Percentiles rank a stretch among this genome's conserved stretches.
Evolutionary conservation across 1,139 yeast genomes (phyloP).

Genomic region (Blastobotrys serpentis): DNA sequence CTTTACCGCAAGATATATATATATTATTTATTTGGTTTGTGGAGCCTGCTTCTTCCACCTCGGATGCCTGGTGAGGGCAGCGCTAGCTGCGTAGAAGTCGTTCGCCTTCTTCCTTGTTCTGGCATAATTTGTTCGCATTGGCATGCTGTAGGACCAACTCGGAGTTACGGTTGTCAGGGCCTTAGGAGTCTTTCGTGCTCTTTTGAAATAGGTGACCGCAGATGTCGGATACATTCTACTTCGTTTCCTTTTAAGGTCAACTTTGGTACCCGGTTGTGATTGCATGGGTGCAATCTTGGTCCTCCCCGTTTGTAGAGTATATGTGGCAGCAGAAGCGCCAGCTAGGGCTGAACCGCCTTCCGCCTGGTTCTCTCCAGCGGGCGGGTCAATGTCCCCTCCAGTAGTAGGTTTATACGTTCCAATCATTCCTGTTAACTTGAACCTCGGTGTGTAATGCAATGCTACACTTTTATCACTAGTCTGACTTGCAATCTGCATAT

Average conservation of each 20-base stretch:
- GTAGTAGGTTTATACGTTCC: conserved; percentile 51
- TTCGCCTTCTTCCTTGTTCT: conserved; percentile 31
- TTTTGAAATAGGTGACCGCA: conserved; percentile 57
- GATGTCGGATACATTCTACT: conserved; percentile 50
- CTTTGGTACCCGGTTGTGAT: conserved; percentile 68
- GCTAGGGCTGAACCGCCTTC: conserved; percentile 33
- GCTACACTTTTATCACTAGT: conserved; percentile 46
- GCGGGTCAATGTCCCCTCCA: conserved; percentile 45
- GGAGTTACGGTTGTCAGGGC: conserved; percentile 69
- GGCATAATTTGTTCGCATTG: conserved; percentile 66
- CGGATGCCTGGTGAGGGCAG: conserved; percentile 12
- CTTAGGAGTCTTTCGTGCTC: conserved; percentile 41
- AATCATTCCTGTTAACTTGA: conserved; percentile 64
- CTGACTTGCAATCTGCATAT: conserved; percentile 61
- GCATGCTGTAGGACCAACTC: conserved; percentile 73
- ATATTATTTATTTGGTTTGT: too few relatives aligned
- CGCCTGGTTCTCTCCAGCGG: conserved; percentile 36
- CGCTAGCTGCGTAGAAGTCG: conserved; percentile 30
- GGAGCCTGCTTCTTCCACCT: not conserved
- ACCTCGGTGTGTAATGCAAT: conserved; percentile 71
- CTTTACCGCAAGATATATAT: too few relatives aligned
- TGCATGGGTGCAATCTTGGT: conserved; percentile 91
- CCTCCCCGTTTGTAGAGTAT: conserved; percentile 71
- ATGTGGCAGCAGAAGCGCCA: conserved; percentile 49
- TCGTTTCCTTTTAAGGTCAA: conserved; percentile 44